A percentile compares a stretch with the other conserved stretches of the same genome.
These are phyloP conservation scores for Spergularia azorica DNA, from an alignment of 179 eudicot species.

Conservation along the genomic window DNA sequence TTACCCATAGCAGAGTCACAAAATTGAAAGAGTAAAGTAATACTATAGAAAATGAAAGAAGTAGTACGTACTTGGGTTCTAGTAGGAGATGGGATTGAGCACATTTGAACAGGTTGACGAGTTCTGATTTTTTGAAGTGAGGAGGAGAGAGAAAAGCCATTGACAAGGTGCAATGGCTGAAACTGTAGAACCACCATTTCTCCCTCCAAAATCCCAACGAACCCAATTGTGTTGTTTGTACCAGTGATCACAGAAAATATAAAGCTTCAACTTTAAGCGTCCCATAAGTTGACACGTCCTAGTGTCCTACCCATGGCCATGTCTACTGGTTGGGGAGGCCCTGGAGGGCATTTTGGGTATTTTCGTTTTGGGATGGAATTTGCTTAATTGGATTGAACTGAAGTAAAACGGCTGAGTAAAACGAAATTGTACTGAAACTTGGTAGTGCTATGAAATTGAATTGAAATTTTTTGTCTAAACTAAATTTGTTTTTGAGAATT, in stretches of 20 bases:
- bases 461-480: too few species aligned
- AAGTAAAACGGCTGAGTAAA: too few species aligned
- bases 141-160: slow-evolving; percentile 26
- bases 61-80: slow-evolving; percentile 62
- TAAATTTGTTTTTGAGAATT: too few species aligned
- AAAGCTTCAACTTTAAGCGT: neutral
- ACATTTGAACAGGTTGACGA: slow-evolving; percentile 19
- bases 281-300: slow-evolving; percentile 21
- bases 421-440: too few species aligned
- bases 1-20: too few species aligned
- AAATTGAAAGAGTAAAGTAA: neutral
- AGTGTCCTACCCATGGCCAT: neutral
- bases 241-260: neutral
- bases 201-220: neutral
- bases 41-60: neutral
- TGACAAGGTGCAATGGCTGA: slow-evolving; percentile 19
- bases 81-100: slow-evolving; percentile 42
- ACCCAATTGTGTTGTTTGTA: neutral
- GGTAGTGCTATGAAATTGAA: too few species aligned
- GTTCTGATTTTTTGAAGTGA: neutral
- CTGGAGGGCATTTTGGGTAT: too few species aligned
- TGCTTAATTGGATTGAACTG: too few species aligned
- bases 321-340: neutral
- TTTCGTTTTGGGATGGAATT: too few species aligned
- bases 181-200: slow-evolving; percentile 33